Base-by-base conservation (phyloP, 2,329 filamentous ascomycete species). In the Colletotrichum sublineola region DNA sequence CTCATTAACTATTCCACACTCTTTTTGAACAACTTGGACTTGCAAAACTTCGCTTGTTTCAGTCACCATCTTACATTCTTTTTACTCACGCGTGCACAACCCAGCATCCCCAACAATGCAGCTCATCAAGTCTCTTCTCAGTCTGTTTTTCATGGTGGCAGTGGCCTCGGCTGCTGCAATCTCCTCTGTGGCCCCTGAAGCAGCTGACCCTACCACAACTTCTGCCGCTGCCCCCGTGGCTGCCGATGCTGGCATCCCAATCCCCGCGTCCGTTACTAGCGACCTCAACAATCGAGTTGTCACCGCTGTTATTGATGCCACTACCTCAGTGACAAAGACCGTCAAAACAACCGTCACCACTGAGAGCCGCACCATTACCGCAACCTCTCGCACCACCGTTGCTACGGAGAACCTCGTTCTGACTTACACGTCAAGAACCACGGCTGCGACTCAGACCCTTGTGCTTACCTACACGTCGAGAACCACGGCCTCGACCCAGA, bases 281-380 rank as follows among this genome's bases (percentile, higher is more conserved):
- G 60, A 31, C n/a, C 58, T 62, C 31, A 29, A 48, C 42, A 48
- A 62, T 12, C 40, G 33, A 12, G 58, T 52, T 15, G 31, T 53
- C 24, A 63, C 61, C n/a, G 61, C 61, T 14, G 24, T 52, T 36
- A 53, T 3, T 79, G 81, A 4, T 81, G 77, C 24, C 71, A 75
- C 64, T n/a, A 63, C 63, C 18, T 33, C 24, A 2, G 61, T 63
- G 11, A 63, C 61, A 5, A 63, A 63, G 46, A 63, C 61, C 7
- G 11, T 63, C 46, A 63, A 52, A 24, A 63, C 61, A 6, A 63
- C 61, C n/a, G 61, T 63, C n/a, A 29, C 61, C 24, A 63, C 61
- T 1, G 61, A 63, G 61, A 63, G 48, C 48, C 46, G 48, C 12
- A 66, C 15, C 15, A 57, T 57, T 31, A 66, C 63, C 12, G 63